These are phyloP conservation scores for Trichoderma sp. DNA, from an alignment of 2,329 filamentous ascomycete species.

Conservation along the genomic window DNA sequence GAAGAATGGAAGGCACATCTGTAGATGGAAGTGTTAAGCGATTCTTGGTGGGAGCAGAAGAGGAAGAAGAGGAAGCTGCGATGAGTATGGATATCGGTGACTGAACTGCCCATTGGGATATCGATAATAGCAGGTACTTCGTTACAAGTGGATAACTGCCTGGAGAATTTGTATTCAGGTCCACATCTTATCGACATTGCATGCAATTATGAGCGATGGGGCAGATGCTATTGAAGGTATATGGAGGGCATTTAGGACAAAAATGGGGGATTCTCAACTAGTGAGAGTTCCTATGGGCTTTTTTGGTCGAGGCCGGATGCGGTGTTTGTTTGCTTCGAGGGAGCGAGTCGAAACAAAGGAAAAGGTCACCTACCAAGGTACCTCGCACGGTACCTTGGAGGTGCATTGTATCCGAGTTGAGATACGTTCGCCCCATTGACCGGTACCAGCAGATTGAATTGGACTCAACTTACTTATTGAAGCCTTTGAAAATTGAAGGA, in stretches of 20 bases:
- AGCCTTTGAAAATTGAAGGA: neutral
- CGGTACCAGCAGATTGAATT: neutral
- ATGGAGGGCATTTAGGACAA: neutral
- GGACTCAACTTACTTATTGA: neutral
- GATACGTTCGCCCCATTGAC: neutral
- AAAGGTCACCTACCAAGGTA: no score
- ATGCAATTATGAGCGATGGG: neutral
- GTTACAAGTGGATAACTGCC: neutral
- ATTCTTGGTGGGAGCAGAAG: neutral
- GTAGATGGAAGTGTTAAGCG: neutral
- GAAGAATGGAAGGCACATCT: neutral
- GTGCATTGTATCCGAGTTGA: neutral
- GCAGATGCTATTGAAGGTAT: neutral
- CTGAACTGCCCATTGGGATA: neutral
- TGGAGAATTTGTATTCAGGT: neutral
- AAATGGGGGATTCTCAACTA: neutral
- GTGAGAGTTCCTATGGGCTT: neutral
- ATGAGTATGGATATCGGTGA: neutral
- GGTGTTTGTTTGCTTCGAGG: neutral
- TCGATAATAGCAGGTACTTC: neutral
- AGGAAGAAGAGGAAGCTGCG: conserved; percentile 11
- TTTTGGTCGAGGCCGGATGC: neutral
- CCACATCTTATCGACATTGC: neutral
- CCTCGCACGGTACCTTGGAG: no score
- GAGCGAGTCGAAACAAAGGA: neutral